phyloP scores from a whole-genome alignment of 2,329 filamentous ascomycete species.

The Ophiostoma fasciatum region DNA sequence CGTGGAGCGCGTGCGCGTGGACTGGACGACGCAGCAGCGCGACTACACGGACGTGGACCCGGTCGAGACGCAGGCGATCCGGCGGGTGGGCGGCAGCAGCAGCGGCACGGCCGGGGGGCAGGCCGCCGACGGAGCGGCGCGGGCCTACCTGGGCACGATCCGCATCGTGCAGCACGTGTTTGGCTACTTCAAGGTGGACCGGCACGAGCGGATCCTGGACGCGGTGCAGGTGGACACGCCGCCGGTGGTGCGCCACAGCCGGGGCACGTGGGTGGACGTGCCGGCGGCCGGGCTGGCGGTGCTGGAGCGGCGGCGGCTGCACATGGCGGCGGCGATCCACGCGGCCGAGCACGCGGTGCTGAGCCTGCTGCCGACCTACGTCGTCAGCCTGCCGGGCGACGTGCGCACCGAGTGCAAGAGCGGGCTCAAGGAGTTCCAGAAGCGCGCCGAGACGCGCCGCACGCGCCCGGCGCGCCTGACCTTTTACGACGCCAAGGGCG shows the following conservation, averaged over 20 bases:
- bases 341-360: constrained; percentile 88
- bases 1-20: constrained; percentile 77
- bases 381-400: constrained; percentile 79
- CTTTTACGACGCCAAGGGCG: constrained; percentile 92
- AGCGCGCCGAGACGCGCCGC: constrained; percentile 41
- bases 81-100: constrained; percentile 29
- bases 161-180: constrained; percentile 81
- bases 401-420: constrained; percentile 91
- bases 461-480: constrained; percentile 81
- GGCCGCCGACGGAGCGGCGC: constrained; percentile 25
- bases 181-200: constrained; percentile 95
- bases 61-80: constrained; percentile 77
- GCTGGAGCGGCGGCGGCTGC: constrained; percentile 54
- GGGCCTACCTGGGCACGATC: constrained; percentile 76
- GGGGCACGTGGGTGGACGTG: constrained; percentile 93
- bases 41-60: constrained; percentile 93
- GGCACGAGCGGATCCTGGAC: constrained; percentile 70
- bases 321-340: constrained; percentile 81
- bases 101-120: not conserved
- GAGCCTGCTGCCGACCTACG: constrained; percentile 76
- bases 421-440: constrained; percentile 72
- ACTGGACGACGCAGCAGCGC: constrained; percentile 87
- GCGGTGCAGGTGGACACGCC: constrained; percentile 89
- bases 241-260: constrained; percentile 68
- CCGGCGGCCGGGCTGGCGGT: constrained; percentile 68